Conservation (phyloP, 2,329 filamentous ascomycete genomes). For the Camillea tinctor region DNA sequence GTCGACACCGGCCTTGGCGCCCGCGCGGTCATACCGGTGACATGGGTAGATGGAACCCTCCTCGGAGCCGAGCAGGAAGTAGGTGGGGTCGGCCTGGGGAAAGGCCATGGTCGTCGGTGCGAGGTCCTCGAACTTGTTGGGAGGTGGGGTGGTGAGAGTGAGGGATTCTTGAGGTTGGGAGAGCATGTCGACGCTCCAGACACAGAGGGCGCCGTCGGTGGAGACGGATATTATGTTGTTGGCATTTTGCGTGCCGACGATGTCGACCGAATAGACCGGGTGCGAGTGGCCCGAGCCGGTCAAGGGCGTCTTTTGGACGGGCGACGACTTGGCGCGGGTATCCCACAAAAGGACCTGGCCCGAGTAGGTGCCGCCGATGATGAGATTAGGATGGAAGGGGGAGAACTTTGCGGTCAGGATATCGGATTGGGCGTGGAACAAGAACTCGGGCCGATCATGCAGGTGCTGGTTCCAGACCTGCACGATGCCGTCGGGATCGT, state of each 20-base stretch:
- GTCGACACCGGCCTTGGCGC: constrained; percentile 94
- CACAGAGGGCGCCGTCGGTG: constrained; percentile 93
- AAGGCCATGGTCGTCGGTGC: constrained; percentile 94
- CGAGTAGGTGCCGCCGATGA: constrained; percentile 93
- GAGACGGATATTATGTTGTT: constrained; percentile 98
- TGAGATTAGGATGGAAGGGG: constrained; percentile 95
- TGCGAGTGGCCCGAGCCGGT: constrained; percentile 95
- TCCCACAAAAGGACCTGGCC: constrained; percentile 98
- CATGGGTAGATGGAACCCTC: constrained; percentile 96
- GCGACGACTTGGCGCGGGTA: constrained; percentile 81
- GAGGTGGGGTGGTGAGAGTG: constrained; percentile 79
- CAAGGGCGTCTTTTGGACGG: constrained; percentile 93
- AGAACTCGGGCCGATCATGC: constrained; percentile 90
- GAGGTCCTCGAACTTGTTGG: constrained; percentile 89
- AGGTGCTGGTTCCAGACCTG: constrained; percentile 98
- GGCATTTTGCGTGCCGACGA: constrained; percentile 96
- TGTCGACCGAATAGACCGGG: constrained; percentile 91
- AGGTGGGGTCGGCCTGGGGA: constrained; percentile 91
- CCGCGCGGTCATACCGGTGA: constrained; percentile 94
- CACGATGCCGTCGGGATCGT: constrained; percentile 89
- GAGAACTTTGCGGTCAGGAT: constrained; percentile 95
- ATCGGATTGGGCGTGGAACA: constrained; percentile 94
- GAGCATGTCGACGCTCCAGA: constrained; percentile 97
- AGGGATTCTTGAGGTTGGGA: constrained; percentile 94
- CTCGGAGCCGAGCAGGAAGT: constrained; percentile 95